A percentile compares a stretch with the other conserved stretches of the same genome.
Conservation (phyloP, 345 rosid species). For the Sisymbrium altissimum region DNA sequence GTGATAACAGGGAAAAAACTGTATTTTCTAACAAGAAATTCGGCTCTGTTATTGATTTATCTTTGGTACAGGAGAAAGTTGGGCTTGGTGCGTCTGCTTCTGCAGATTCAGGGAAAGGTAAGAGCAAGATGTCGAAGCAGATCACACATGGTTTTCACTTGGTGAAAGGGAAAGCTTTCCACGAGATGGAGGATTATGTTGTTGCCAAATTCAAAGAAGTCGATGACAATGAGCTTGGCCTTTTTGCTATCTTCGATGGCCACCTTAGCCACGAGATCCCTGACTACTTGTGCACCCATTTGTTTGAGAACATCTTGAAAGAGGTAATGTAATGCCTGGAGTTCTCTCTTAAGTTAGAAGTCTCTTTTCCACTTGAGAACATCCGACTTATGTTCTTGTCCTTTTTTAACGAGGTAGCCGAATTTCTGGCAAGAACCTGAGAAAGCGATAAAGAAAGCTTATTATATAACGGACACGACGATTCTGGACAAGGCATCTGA, state of each 20-base stretch:
- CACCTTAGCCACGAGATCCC: conserved; percentile 81
- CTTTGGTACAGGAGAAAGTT: conserved; percentile 58
- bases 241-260: conserved; percentile 91
- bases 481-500: conserved; percentile 70
- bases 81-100: conserved; percentile 57
- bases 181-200: conserved; percentile 84
- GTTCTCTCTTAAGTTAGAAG: too few relatives aligned
- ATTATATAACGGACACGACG: conserved; percentile 54
- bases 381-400: not conserved
- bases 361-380: not conserved
- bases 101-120: conserved; percentile 81
- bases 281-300: conserved; percentile 63
- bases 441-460: conserved; percentile 66
- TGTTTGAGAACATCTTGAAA: conserved; percentile 75
- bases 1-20: not conserved
- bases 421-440: conserved; percentile 77
- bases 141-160: conserved; percentile 81
- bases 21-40: not conserved
- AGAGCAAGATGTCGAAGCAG: conserved; percentile 76
- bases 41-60: not conserved
- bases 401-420: conserved; percentile 37
- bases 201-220: conserved; percentile 77
- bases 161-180: conserved; percentile 68
- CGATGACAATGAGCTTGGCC: conserved; percentile 73
- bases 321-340: conserved; percentile 57